Conservation (phyloP, 495 filamentous ascomycete genomes). For the Evernia prunastri region DNA sequence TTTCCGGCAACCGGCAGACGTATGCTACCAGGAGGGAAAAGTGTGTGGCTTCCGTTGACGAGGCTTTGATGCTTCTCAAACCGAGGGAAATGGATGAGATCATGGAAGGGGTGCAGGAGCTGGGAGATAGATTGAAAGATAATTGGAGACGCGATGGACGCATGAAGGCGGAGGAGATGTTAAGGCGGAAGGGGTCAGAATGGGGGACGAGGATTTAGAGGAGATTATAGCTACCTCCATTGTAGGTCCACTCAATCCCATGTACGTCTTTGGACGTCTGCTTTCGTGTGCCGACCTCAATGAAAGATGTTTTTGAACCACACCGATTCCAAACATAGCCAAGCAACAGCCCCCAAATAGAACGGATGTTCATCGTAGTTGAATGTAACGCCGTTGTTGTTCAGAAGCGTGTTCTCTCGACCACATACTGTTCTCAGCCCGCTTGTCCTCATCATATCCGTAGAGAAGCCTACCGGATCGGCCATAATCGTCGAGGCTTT, state of each 20-base stretch:
- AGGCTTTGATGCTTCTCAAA: neutral
- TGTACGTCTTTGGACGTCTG: neutral
- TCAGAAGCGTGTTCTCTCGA: neutral
- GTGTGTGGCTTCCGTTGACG: neutral
- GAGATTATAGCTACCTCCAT: neutral
- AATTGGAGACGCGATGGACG: neutral
- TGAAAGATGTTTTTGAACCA: neutral
- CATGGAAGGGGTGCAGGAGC: conserved; percentile 2
- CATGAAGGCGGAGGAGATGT: neutral
- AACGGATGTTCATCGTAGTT: neutral
- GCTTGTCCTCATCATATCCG: too few species aligned
- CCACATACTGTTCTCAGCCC: neutral
- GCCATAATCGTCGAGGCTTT: neutral
- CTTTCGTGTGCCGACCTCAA: neutral
- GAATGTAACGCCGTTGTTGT: neutral
- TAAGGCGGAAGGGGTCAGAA: neutral
- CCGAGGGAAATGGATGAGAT: conserved; percentile 1
- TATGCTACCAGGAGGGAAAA: neutral
- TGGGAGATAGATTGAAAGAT: neutral
- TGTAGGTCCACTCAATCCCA: neutral
- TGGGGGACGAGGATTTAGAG: neutral
- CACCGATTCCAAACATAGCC: neutral
- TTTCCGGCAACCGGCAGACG: neutral
- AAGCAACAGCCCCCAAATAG: neutral
- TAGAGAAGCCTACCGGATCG: neutral